A percentile compares a stretch with the other conserved stretches of the same genome.
These are phyloP conservation scores for Agrocybe pediades DNA, from an alignment of 768 basidiomycete species.

Conservation along the genomic window DNA sequence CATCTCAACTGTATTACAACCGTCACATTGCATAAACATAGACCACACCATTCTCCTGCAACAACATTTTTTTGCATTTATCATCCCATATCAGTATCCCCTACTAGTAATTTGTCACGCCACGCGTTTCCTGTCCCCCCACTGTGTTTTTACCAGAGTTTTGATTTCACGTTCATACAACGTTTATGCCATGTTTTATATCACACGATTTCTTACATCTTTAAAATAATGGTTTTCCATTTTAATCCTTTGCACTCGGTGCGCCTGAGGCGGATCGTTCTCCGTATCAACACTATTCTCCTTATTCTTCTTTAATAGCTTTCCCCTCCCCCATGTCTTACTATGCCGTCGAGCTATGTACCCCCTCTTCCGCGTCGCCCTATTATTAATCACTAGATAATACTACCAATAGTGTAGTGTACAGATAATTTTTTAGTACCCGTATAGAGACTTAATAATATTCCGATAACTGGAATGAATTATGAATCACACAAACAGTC, in stretches of 20 bases:
- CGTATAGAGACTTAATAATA: neutral
- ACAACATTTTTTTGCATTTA: constrained; percentile 1
- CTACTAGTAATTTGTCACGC: neutral
- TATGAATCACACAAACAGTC: no score
- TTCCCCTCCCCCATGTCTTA: no score
- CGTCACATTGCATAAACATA: neutral
- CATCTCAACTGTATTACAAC: constrained; percentile 5
- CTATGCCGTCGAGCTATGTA: no score
- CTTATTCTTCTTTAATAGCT: neutral
- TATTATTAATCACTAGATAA: neutral
- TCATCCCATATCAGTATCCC: constrained; percentile 4
- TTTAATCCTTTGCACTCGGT: neutral
- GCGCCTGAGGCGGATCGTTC: neutral
- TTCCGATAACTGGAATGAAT: no score
- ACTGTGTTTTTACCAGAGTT: neutral
- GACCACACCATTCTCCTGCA: neutral
- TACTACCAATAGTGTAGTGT: neutral
- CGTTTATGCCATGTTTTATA: neutral
- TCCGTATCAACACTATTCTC: neutral
- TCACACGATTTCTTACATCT: neutral
- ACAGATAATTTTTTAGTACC: neutral
- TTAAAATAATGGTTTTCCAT: neutral
- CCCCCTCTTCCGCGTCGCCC: no score
- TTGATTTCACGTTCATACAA: neutral
- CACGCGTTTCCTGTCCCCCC: neutral